Percentiles rank a stretch among this genome's conserved stretches.
Evolutionary conservation across 257 asterid genomes (phyloP).

Genomic region (Fraxinus quadrangulata): DNA sequence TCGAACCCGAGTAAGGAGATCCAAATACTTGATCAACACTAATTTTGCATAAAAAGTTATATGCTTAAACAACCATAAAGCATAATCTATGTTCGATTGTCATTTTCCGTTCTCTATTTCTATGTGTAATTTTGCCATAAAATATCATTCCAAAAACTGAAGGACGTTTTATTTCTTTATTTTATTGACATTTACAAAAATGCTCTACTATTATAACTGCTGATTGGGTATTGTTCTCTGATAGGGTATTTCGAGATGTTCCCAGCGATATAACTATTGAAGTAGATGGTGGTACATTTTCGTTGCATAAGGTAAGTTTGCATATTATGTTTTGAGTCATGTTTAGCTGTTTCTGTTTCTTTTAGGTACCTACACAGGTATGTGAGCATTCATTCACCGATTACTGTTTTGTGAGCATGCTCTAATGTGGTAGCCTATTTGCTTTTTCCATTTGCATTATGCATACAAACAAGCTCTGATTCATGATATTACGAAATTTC

Average conservation of each 20-base stretch:
- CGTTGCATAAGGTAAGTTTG: slow-evolving; percentile 75
- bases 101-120: neutral
- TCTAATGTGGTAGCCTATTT: neutral
- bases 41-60: neutral
- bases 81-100: neutral
- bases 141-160: neutral
- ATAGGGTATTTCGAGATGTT: slow-evolving; percentile 91
- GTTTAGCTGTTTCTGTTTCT: neutral
- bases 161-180: slow-evolving; percentile 11
- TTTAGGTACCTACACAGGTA: neutral
- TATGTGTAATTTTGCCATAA: neutral
- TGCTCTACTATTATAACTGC: slow-evolving; percentile 26
- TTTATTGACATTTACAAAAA: slow-evolving; percentile 2
- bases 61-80: neutral
- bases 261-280: slow-evolving; percentile 87
- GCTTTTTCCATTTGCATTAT: neutral
- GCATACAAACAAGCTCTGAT: neutral
- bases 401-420: neutral
- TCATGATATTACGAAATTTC: neutral
- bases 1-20: neutral
- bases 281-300: slow-evolving; percentile 73
- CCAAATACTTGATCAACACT: neutral
- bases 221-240: slow-evolving; percentile 25
- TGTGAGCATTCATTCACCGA: neutral
- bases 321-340: neutral